phyloP scores from a whole-genome alignment of 2,329 filamentous ascomycete species.

The Piedraia hortae region DNA sequence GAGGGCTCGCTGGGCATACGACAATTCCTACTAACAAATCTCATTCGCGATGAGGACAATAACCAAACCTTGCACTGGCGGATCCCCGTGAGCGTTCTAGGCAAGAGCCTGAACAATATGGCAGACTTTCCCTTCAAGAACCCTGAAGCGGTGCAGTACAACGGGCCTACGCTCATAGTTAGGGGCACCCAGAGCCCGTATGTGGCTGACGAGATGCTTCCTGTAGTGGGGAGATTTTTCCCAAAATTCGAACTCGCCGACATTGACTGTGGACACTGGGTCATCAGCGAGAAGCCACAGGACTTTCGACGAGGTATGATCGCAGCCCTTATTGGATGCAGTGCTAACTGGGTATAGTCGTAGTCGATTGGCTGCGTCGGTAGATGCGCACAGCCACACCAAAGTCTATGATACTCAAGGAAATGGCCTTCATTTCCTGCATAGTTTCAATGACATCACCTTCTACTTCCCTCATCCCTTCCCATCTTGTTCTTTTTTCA shows the following conservation, averaged over 20 bases:
- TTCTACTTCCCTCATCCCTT: too few relatives aligned
- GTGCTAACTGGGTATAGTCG: too few relatives aligned
- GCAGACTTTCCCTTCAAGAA: conserved; percentile 72
- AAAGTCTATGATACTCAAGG: too few relatives aligned
- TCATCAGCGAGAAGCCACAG: conserved; percentile 68
- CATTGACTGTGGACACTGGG: conserved; percentile 60
- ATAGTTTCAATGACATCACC: too few relatives aligned
- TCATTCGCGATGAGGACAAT: conserved; percentile 29
- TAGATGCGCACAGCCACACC: too few relatives aligned
- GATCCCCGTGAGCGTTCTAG: conserved; percentile 48
- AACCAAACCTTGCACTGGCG: conserved; percentile 38
- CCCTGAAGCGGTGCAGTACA: conserved; percentile 37
- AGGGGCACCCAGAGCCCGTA: conserved; percentile 51
- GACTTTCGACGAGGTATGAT: conserved; percentile 52
- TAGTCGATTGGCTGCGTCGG: too few relatives aligned
- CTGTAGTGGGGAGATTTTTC: conserved; percentile 60
- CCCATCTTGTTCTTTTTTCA: too few relatives aligned
- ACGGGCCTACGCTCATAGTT: conserved; percentile 57
- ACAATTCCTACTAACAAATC: conserved; percentile 76
- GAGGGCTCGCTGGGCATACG: conserved; percentile 52
- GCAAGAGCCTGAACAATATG: conserved; percentile 39
- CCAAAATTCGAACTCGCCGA: conserved; percentile 46
- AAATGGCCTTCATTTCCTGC: too few relatives aligned
- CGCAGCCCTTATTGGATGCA: too few relatives aligned
- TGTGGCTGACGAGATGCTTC: conserved; percentile 52